Conservation (phyloP, 164 flowering plant genomes). For the Litsea cubeba region DNA sequence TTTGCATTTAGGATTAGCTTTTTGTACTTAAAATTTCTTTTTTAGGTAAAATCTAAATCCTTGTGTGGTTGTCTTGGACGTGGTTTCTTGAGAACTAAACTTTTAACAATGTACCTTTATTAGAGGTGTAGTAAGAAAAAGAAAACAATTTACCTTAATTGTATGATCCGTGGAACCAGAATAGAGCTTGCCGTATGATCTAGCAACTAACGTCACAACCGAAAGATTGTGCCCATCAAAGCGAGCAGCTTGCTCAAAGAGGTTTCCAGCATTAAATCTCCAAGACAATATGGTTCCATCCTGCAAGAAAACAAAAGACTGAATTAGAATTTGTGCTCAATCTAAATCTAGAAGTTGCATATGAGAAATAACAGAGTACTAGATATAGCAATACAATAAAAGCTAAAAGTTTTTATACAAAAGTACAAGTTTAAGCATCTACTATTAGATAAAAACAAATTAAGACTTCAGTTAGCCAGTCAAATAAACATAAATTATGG, state of each 20-base stretch:
- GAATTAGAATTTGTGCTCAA: not conserved
- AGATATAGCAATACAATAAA: not conserved
- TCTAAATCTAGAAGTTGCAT: not conserved
- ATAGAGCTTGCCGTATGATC: constrained; percentile 65
- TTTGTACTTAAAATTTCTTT: too few species aligned
- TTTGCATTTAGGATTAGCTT: too few species aligned
- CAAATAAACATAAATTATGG: not conserved
- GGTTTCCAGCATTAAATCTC: constrained; percentile 65
- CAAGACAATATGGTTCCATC: constrained; percentile 87
- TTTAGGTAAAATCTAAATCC: too few species aligned
- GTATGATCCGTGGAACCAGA: constrained; percentile 94
- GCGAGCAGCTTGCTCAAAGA: constrained; percentile 83
- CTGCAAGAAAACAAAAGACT: constrained; percentile 35
- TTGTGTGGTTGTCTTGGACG: too few species aligned
- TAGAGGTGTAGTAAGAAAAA: too few species aligned
- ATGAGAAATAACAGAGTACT: not conserved
- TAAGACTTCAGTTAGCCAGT: not conserved
- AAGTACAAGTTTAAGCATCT: not conserved
- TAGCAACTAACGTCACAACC: constrained; percentile 81
- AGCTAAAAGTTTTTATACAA: not conserved
- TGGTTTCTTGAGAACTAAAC: too few species aligned
- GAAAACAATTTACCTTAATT: constrained; percentile 52
- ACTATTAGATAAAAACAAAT: not conserved
- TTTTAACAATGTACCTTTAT: too few species aligned
- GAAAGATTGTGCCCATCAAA: constrained; percentile 64